Evolutionary conservation across 192 early-diverging fungal species (phyloP), one percentile per base, ranked within the genome.

Genomic region (Coemansia sp.): DNA sequence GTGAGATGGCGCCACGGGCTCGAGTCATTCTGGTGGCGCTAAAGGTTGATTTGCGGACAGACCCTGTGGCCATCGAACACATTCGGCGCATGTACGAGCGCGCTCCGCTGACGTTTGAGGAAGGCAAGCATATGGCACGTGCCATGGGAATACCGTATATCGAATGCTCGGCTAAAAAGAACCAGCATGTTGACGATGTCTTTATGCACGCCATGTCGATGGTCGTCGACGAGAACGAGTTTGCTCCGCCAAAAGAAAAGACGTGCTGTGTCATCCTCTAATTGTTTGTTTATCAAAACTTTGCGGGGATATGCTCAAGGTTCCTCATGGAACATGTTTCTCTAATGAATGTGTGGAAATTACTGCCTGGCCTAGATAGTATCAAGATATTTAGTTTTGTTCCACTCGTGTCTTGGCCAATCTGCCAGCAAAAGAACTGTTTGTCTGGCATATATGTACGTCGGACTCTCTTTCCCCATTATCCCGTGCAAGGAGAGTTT

Each of bases 131-230:
- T 35, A 81, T 92, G 67, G 86, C 89, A 12, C 27, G 59, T 14
- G 73, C 87, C 63, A 88, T 94, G 25, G 88, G 89, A 7, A 76
- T 83, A 39, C 90, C 86, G 53, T 93, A 90, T 69, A 83, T 92
- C 61, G 94, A 94, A 60, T 93, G 91, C 70, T 90, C 90, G 62
- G 88, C 94, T 19, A 87, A 63, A 17, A 56, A 9, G 29, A 64
- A 65, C 52, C 50, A 67, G 32, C 59, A 67, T 25, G 65, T 80
- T 10, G 29, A 61, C 6, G 60, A 74, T 58, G 73, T 90, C 2
- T 88, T 90, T 72, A 65, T 45, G 15, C 51, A 52, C n/a, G 66
- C 58, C 43, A 39, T 68, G n/a, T 27, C 49, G 9, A 39, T 56
- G 52, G 54, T 54, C n/a, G 51, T 61, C 15, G 51, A 35, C 53